Percentiles rank a stretch among this genome's conserved stretches.
phyloP scores from a whole-genome alignment of 2,329 filamentous ascomycete genomes.

The Lachnellula cervina region DNA sequence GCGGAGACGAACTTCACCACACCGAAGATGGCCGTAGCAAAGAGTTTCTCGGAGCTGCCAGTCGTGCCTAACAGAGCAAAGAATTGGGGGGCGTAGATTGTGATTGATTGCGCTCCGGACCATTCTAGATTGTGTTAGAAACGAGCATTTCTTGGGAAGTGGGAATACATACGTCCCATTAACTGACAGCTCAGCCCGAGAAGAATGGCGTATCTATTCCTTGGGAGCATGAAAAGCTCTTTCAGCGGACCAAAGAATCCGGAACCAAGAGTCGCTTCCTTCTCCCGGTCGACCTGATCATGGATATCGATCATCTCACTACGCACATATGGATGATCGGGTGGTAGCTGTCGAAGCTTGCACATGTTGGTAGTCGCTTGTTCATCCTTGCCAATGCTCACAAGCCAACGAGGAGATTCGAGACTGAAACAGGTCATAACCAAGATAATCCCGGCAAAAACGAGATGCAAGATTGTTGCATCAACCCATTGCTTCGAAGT shows the following conservation, averaged over 20 bases:
- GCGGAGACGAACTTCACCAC: constrained; percentile 55
- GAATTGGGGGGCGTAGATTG: constrained; percentile 52
- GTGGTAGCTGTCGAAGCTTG: constrained; percentile 41
- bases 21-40: constrained; percentile 53
- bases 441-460: constrained; percentile 44
- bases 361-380: constrained; percentile 38
- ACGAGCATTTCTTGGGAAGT: not conserved
- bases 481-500: constrained; percentile 50
- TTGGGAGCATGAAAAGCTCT: constrained; percentile 52
- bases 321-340: constrained; percentile 39
- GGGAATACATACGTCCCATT: constrained; percentile 38
- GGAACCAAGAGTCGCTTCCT: constrained; percentile 43
- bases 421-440: constrained; percentile 17
- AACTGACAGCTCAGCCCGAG: constrained; percentile 63
- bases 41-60: constrained; percentile 49
- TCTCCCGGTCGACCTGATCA: constrained; percentile 41
- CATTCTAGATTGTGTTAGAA: constrained; percentile 47
- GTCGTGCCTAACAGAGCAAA: constrained; percentile 51
- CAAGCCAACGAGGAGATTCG: constrained; percentile 61
- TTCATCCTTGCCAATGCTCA: constrained; percentile 60
- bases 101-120: constrained; percentile 63
- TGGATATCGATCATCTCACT: constrained; percentile 45
- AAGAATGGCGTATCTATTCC: constrained; percentile 68
- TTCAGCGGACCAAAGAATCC: constrained; percentile 42
- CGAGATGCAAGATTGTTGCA: constrained; percentile 65